Base-by-base conservation (phyloP, 768 basidiomycete genomes). In the Postia placenta region DNA sequence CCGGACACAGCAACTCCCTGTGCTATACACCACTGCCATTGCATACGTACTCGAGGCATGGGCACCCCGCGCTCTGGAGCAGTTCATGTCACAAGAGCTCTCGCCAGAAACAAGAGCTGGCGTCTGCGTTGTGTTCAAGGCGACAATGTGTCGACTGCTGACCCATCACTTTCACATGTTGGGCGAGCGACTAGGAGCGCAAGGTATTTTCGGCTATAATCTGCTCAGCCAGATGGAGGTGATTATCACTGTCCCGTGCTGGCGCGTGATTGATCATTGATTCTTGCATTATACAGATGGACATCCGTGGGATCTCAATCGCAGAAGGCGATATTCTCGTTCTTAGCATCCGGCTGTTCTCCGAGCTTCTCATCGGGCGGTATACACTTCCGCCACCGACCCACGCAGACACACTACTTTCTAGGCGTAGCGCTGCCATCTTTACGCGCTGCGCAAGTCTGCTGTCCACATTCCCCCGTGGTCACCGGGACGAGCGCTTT, bases 291-390 rank as follows among this genome's bases (percentile, higher is more conserved):
- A 11, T 12, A n/a, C 19, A 49, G 50, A 24, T 42, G 43, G 47
- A 56, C 42, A 42, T 22, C 28, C 35, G 47, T n/a, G 50, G 54
- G 1, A 27, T 48, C 28, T 42, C 55, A n/a, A 61, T 64, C 19
- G 48, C 50, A 2, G 58, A 63, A 33, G 60, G 60, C 33, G 60
- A 63, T 42, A 46, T 56, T 17, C 56, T 64, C 11, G 54, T 44
- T 1, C 39, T 61, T 20, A 53, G 50, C 47, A 60, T 63, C 43
- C 54, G 55, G 11, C 56, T 62, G 15, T 46, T 42, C 23, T 62
- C 80, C 19, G 83, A 85, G 60, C 60, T 85, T 38, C 68, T 86
- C 15, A 74, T 78, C 28, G 67, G 69, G 14, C 76, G 80, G 28
- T 80, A 78, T 55, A 53, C 44, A n/a, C 57, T 81, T 6, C 77